Conservation (phyloP, 768 basidiomycete species). For the Termitomyces heimii region DNA sequence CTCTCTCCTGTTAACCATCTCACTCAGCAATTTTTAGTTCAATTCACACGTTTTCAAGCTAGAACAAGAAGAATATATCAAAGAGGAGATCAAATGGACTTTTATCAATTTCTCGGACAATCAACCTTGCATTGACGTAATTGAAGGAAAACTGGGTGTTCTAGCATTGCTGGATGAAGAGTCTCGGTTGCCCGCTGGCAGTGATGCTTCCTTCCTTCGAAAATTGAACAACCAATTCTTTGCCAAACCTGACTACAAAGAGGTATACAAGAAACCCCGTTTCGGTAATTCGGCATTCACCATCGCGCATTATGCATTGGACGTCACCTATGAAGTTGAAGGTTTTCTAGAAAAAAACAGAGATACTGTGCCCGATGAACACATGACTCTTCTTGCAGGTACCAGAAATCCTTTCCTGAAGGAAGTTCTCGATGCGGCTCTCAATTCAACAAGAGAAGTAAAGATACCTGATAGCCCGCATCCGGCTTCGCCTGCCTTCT, state of each 20-base stretch:
- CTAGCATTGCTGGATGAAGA: slow-evolving; percentile 95
- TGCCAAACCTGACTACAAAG: slow-evolving; percentile 76
- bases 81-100: slow-evolving; percentile 98
- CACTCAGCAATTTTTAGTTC: slow-evolving; percentile 49
- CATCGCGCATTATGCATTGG: slow-evolving; percentile 95
- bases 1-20: not conserved
- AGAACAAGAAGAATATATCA: slow-evolving; percentile 98
- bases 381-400: slow-evolving; percentile 78
- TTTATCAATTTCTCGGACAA: slow-evolving; percentile 99
- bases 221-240: slow-evolving; percentile 83
- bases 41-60: slow-evolving; percentile 99
- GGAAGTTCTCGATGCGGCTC: slow-evolving; percentile 89
- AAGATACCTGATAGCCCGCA: slow-evolving; percentile 62
- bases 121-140: slow-evolving; percentile 97
- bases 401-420: slow-evolving; percentile 92
- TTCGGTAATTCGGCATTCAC: slow-evolving; percentile 98
- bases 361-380: slow-evolving; percentile 98
- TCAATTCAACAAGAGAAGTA: slow-evolving; percentile 67
- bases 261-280: slow-evolving; percentile 96
- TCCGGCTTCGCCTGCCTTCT: slow-evolving; percentile 70
- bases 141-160: slow-evolving; percentile 95
- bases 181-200: slow-evolving; percentile 91
- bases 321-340: slow-evolving; percentile 97
- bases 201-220: slow-evolving; percentile 87
- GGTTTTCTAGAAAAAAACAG: slow-evolving; percentile 99